These are phyloP conservation scores for Nicotiana tomentosiformis DNA, from an alignment of 257 asterid genomes.

Conservation along the genomic window DNA sequence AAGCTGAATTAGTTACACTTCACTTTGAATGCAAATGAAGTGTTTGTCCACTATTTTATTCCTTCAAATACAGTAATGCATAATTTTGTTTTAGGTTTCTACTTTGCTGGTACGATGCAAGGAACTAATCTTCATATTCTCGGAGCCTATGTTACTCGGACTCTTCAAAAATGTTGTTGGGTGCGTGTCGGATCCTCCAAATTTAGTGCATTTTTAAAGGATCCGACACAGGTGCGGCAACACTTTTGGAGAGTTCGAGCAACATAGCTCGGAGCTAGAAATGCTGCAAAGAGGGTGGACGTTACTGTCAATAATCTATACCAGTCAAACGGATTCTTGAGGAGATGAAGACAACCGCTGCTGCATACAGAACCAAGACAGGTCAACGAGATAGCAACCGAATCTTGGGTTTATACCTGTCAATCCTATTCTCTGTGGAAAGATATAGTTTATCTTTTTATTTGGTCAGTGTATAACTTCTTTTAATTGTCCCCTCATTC, in stretches of 20 bases:
- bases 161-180: too few species aligned
- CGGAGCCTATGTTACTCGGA: too few species aligned
- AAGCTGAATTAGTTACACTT: background rate
- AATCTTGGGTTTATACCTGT: background rate
- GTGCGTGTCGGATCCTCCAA: too few species aligned
- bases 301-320: slow-evolving; percentile 26
- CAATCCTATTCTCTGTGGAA: background rate
- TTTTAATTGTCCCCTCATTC: background rate
- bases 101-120: slow-evolving; percentile 49
- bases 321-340: slow-evolving; percentile 69
- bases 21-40: background rate
- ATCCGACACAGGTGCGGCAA: too few species aligned
- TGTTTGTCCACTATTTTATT: background rate
- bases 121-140: slow-evolving; percentile 29
- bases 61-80: background rate
- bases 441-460: background rate
- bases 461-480: background rate
- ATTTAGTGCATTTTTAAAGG: too few species aligned
- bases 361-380: background rate
- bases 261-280: slow-evolving; percentile 23
- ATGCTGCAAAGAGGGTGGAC: slow-evolving; percentile 68
- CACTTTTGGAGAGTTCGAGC: too few species aligned
- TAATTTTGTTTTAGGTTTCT: background rate
- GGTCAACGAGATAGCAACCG: background rate
- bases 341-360: slow-evolving; percentile 24